Base-by-base conservation (phyloP, 1,284 basidiomycete genomes). In the Amylostereum chailletii region DNA sequence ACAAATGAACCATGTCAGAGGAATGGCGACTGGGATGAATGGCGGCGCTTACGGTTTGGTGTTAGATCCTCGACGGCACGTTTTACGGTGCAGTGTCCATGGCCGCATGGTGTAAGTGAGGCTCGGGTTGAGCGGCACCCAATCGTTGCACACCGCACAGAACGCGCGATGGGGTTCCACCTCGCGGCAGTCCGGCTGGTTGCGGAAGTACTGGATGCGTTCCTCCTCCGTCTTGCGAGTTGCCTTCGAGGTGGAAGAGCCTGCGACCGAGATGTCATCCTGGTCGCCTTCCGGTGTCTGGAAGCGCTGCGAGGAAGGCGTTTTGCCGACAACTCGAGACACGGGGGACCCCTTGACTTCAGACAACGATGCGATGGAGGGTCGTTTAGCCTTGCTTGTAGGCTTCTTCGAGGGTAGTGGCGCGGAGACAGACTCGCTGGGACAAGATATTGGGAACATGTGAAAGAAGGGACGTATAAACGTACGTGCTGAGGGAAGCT, bases 191-290 rank as follows among this genome's bases (percentile, higher is more conserved):
- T 77, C 70, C 6, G 76, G 66, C 54, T 83, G 75, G 51, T 77
- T 75, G 51, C 73, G 72, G 60, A 80, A 78, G 61, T 78, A 80
- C 58, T 79, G 71, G 41, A 77, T 71, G 40, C 81, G 75, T 55
- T 83, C 78, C 3, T 66, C 63, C 63, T 82, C 81, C 19, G 69
- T 75, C 51, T 79, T 76, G 32, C 78, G 73, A 34, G 73, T 70
- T 46, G 62, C 56, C 39, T 40, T 62, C 6, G 66, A 68, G 5
- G 42, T 31, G 6, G 27, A 7, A 2, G 75, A 77, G 48, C 75
- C 75, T 3, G 74, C 68, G 31, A 78, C 63, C 4, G 78, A 78
- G 4, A 61, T 65, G 47, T 63, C 48, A 37, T 51, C 53, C 8
- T 42, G 47, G 6, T 34, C 30, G 30, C 42, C 56, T 40, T 52